Conservation (phyloP, 371 early-diverging fungal genomes). For the Saksenaea vasiformis region DNA sequence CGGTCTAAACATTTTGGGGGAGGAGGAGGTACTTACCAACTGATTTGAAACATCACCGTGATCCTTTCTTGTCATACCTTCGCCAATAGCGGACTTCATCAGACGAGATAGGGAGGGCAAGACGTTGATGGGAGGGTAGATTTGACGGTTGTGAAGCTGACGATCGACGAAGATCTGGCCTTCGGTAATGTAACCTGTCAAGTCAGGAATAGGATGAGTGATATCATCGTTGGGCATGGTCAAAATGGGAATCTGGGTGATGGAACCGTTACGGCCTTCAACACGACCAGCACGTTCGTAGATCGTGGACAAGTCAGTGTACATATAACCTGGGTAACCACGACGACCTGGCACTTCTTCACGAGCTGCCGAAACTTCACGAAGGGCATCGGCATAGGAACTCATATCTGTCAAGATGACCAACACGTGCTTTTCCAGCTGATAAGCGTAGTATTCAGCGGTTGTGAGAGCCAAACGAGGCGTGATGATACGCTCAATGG, state of each 20-base stretch:
- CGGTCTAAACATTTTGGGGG: neutral
- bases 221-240: constrained; percentile 99
- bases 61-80: constrained; percentile 98
- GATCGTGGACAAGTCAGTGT: constrained; percentile 99
- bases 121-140: constrained; percentile 99
- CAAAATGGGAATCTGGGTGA: constrained; percentile 99
- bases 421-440: constrained; percentile 99
- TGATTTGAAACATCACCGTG: constrained; percentile 99
- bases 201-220: constrained; percentile 99
- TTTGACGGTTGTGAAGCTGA: constrained; percentile 99
- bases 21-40: constrained; percentile 62
- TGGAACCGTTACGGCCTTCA: constrained; percentile 98
- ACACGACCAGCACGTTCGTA: constrained; percentile 99
- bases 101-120: constrained; percentile 99
- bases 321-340: constrained; percentile 99
- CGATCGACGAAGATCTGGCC: constrained; percentile 99
- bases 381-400: constrained; percentile 99
- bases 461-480: constrained; percentile 99
- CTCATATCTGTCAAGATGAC: constrained; percentile 99
- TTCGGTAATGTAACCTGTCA: constrained; percentile 99
- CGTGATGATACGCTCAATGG: constrained; percentile 99
- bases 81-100: constrained; percentile 99
- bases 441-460: constrained; percentile 99
- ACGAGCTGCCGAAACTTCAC: constrained; percentile 99
- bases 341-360: constrained; percentile 99